A percentile compares a stretch with the other conserved stretches of the same genome.
phyloP scores from a whole-genome alignment of 1,284 basidiomycete species.

The Irpex rosettiformis region DNA sequence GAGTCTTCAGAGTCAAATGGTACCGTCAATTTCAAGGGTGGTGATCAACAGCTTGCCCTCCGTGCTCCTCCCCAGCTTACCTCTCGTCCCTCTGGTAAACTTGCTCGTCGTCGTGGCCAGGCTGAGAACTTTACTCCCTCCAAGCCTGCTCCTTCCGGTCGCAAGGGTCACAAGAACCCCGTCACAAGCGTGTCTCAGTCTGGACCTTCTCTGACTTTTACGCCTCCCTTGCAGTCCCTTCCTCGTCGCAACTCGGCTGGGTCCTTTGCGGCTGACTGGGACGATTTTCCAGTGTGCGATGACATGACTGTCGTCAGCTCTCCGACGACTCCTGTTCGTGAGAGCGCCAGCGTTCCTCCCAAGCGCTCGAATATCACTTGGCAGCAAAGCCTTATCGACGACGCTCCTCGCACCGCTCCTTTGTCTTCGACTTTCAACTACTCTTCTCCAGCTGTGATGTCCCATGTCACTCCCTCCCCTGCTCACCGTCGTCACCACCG shows the following conservation, averaged over 20 bases:
- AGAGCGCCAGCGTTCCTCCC: conserved; percentile 23
- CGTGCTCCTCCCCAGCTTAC: conserved; percentile 38
- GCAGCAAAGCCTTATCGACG: conserved; percentile 31
- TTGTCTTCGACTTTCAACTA: conserved; percentile 36
- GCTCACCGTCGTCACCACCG: conserved; percentile 36
- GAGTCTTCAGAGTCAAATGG: conserved; percentile 18
- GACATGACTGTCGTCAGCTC: conserved; percentile 42
- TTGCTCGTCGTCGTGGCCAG: conserved; percentile 43
- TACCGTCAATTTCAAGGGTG: conserved; percentile 16
- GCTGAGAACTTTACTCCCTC: conserved; percentile 34
- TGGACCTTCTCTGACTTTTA: conserved; percentile 12
- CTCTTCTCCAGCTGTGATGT: conserved; percentile 32
- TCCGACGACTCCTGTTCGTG: conserved; percentile 32
- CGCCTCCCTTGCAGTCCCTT: conserved; percentile 16
- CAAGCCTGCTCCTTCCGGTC: conserved; percentile 43
- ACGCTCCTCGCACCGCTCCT: conserved; percentile 50
- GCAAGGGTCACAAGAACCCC: conserved; percentile 27
- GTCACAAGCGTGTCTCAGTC: conserved; percentile 25
- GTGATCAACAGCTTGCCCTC: conserved; percentile 25
- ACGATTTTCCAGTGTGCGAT: conserved; percentile 63
- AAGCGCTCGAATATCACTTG: conserved; percentile 26
- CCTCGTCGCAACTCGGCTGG: conserved; percentile 19
- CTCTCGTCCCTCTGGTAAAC: conserved; percentile 47
- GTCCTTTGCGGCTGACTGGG: conserved; percentile 21
- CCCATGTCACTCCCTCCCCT: conserved; percentile 35